Percentiles rank a stretch among this genome's conserved stretches.
Conservation (phyloP, 257 asterid genomes). For the Solanum pennellii region DNA sequence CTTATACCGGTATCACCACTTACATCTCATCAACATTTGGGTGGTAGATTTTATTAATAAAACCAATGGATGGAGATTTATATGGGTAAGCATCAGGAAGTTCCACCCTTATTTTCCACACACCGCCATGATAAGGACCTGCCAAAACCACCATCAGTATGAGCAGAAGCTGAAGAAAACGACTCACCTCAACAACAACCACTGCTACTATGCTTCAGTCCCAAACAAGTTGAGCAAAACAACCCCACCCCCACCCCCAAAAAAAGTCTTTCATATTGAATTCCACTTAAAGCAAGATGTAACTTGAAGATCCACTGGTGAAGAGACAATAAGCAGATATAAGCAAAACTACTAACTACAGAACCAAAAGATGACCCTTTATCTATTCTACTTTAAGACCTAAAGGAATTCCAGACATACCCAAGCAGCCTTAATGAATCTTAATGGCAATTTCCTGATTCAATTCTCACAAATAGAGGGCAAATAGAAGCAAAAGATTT, state of each 20-base stretch:
- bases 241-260: background rate
- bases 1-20: slow-evolving; percentile 7
- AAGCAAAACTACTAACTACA: background rate
- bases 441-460: background rate
- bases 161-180: background rate
- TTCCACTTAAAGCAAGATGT: background rate
- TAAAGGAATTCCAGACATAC: background rate
- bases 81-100: slow-evolving; percentile 97
- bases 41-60: slow-evolving; percentile 85
- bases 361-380: background rate
- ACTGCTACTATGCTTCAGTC: background rate
- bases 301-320: background rate
- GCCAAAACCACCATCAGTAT: slow-evolving; percentile 11
- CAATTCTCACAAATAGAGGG: background rate
- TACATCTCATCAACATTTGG: slow-evolving; percentile 98
- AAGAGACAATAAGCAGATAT: background rate
- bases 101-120: slow-evolving; percentile 97
- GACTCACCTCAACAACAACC: background rate
- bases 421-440: background rate
- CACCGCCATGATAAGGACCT: slow-evolving; percentile 96
- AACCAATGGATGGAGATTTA: slow-evolving; percentile 96
- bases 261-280: background rate
- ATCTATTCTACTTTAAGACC: background rate
- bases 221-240: background rate
- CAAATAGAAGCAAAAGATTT: background rate